Evolutionary conservation across 192 early-diverging fungal genomes (phyloP).

Genomic region (Podila verticillata): DNA sequence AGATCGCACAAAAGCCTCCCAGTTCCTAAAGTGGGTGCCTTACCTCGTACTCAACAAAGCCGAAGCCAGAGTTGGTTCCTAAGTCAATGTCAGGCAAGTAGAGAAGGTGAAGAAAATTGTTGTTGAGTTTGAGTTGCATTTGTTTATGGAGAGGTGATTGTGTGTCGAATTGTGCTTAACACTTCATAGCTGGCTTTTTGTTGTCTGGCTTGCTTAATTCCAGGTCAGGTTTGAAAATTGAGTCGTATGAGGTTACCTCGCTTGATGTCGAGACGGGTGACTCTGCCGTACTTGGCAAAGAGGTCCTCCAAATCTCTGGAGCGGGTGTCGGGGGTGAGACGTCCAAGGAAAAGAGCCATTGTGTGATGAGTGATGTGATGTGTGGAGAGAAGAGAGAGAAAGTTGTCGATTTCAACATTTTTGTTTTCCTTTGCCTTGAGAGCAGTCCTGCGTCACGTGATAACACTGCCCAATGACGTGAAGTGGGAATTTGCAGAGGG

Average conservation of each 20-base stretch:
- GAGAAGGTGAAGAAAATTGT: not conserved
- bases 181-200: no score
- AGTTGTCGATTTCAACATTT: not conserved
- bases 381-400: not conserved
- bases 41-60: slow-evolving; percentile 63
- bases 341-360: slow-evolving; percentile 60
- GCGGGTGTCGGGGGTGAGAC: slow-evolving; percentile 56
- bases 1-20: slow-evolving; percentile 2
- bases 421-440: no score
- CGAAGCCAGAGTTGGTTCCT: slow-evolving; percentile 56
- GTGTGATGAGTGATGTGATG: slow-evolving; percentile 15
- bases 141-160: no score
- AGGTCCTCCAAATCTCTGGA: slow-evolving; percentile 66
- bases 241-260: slow-evolving; percentile 41
- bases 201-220: no score
- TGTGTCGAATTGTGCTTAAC: no score
- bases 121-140: not conserved
- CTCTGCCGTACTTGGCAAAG: slow-evolving; percentile 63
- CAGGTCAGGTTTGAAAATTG: not conserved
- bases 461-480: no score
- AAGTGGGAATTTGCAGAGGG: no score
- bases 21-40: not conserved
- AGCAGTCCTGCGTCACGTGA: no score
- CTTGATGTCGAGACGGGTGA: slow-evolving; percentile 66
- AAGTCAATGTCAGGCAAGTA: not conserved